Percentiles rank a stretch among this genome's conserved stretches.
phyloP scores from a whole-genome alignment of 495 filamentous ascomycete species.

The Aspergillus taichungensis region DNA sequence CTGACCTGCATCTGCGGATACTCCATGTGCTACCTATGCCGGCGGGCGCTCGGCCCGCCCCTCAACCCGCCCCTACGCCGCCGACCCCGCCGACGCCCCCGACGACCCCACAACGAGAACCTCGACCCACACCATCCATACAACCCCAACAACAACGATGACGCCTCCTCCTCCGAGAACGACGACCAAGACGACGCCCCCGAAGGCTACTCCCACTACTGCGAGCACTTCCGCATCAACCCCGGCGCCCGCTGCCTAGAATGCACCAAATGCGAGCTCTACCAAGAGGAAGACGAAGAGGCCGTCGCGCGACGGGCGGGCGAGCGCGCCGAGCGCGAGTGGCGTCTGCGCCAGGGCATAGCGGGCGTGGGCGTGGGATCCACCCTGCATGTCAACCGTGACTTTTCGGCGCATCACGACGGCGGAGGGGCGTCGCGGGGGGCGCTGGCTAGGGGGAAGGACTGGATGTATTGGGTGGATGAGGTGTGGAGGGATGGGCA shows the following conservation, averaged over 20 bases:
- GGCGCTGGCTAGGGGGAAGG: slow-evolving; percentile 12
- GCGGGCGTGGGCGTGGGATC: slow-evolving; percentile 10
- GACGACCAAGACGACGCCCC: slow-evolving; percentile 19
- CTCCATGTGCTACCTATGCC: slow-evolving; percentile 92
- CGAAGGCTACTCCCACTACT: slow-evolving; percentile 85
- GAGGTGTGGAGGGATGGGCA: slow-evolving; percentile 30
- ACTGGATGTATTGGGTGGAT: slow-evolving; percentile 28
- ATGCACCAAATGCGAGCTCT: slow-evolving; percentile 85
- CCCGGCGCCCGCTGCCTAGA: slow-evolving; percentile 63
- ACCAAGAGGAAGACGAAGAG: slow-evolving; percentile 79
- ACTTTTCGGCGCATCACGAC: slow-evolving; percentile 15
- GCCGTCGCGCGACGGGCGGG: slow-evolving; percentile 64
- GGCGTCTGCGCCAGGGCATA: slow-evolving; percentile 58
- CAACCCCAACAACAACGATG: slow-evolving; percentile 8
- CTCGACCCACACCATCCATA: slow-evolving; percentile 11
- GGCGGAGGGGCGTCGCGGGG: slow-evolving; percentile 6
- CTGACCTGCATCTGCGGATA: slow-evolving; percentile 96
- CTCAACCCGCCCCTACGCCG: slow-evolving; percentile 5
- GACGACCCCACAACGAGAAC: slow-evolving; percentile 7
- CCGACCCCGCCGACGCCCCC: slow-evolving; percentile 4
- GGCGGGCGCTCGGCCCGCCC: slow-evolving; percentile 38
- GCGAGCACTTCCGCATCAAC: slow-evolving; percentile 76
- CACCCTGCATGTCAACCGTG: slow-evolving; percentile 25
- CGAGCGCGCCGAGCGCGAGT: slow-evolving; percentile 71
- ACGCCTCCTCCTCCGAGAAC: slow-evolving; percentile 1